phyloP scores from a whole-genome alignment of 176 grass and related monocot genomes.

The Ensete glaucum region DNA sequence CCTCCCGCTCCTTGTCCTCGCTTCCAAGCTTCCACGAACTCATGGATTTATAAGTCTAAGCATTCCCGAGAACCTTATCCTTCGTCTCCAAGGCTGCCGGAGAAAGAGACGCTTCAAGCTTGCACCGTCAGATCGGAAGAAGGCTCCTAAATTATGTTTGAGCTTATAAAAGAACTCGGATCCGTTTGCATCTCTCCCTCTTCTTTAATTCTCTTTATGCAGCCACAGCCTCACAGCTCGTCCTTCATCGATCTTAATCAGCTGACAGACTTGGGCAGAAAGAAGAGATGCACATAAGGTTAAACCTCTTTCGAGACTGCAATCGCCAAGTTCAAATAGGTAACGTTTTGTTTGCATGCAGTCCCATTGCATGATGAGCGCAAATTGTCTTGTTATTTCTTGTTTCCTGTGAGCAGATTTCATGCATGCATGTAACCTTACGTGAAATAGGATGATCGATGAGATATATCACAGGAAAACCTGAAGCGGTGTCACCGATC shows the following conservation, averaged over 20 bases:
- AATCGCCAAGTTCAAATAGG: constrained; percentile 19
- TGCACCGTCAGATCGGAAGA: neutral
- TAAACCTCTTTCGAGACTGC: constrained; percentile 37
- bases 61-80: neutral
- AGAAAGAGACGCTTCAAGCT: constrained; percentile 11
- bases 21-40: constrained; percentile 71
- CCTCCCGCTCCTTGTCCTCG: constrained; percentile 57
- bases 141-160: too few species aligned
- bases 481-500: constrained; percentile 15
- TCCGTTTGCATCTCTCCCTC: neutral
- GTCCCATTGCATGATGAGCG: neutral
- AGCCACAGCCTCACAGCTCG: too few species aligned
- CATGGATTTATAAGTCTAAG: constrained; percentile 24
- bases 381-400: constrained; percentile 1
- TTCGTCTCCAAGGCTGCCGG: neutral
- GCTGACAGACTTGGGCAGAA: neutral
- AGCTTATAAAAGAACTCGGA: neutral
- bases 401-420: neutral
- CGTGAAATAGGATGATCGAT: constrained; percentile 9
- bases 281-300: constrained; percentile 36
- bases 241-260: neutral
- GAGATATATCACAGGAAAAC: constrained; percentile 8
- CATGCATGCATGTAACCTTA: neutral
- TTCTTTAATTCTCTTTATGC: neutral
- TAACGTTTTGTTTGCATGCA: constrained; percentile 7